These are phyloP conservation scores for Trametes sp. DNA, from an alignment of 1,284 basidiomycete species.

Conservation along the genomic window DNA sequence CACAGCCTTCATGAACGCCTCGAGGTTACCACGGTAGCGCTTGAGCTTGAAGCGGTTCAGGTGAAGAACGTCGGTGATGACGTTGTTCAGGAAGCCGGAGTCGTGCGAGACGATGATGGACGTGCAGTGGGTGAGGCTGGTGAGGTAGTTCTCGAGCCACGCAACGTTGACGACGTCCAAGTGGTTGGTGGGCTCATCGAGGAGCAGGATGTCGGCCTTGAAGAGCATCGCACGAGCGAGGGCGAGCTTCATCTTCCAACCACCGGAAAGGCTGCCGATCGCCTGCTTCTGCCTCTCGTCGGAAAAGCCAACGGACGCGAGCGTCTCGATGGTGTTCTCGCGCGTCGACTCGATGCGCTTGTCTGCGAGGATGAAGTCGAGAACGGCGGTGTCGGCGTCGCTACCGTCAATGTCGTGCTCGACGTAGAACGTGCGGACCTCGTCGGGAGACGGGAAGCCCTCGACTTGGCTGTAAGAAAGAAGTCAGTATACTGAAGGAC, in stretches of 20 bases:
- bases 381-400: slow-evolving; percentile 91
- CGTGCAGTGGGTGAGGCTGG: slow-evolving; percentile 88
- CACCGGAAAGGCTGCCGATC: slow-evolving; percentile 95
- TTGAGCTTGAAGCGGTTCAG: slow-evolving; percentile 99
- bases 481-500: slow-evolving; percentile 12
- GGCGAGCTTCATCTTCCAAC: slow-evolving; percentile 99
- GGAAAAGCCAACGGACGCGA: slow-evolving; percentile 91
- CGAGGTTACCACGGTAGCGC: slow-evolving; percentile 97
- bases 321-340: slow-evolving; percentile 81
- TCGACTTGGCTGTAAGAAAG: slow-evolving; percentile 79
- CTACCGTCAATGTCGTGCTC: slow-evolving; percentile 98
- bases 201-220: slow-evolving; percentile 96
- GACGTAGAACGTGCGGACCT: slow-evolving; percentile 98
- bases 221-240: slow-evolving; percentile 98
- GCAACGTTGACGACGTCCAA: slow-evolving; percentile 97
- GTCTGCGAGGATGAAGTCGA: slow-evolving; percentile 89
- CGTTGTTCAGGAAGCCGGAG: slow-evolving; percentile 98
- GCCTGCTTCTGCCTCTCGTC: slow-evolving; percentile 86
- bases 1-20: slow-evolving; percentile 93
- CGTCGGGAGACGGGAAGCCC: slow-evolving; percentile 95
- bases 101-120: slow-evolving; percentile 99
- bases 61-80: slow-evolving; percentile 98
- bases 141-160: slow-evolving; percentile 97
- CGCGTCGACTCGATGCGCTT: slow-evolving; percentile 81
- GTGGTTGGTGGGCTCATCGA: slow-evolving; percentile 99